Conservation (phyloP, 2,329 filamentous ascomycete species). For the Colletotrichum sp. region DNA sequence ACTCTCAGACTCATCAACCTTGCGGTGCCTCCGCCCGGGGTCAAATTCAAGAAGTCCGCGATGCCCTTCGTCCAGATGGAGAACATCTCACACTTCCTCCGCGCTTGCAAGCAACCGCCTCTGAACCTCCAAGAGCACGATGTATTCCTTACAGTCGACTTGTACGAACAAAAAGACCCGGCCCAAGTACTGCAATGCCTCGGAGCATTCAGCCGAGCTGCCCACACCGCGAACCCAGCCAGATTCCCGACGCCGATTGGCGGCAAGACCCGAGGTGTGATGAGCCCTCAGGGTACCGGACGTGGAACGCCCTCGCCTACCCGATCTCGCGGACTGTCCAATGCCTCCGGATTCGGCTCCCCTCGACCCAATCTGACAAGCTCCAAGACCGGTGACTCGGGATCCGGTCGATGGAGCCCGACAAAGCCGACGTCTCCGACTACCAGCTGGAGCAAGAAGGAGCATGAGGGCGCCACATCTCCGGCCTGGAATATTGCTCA, state of each 20-base stretch:
- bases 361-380: conserved; percentile 45
- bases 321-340: conserved; percentile 55
- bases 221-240: conserved; percentile 74
- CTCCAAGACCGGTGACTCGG: conserved; percentile 58
- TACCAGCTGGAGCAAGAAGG: conserved; percentile 89
- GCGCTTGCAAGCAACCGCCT: conserved; percentile 83
- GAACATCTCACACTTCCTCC: conserved; percentile 96
- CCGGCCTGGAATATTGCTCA: conserved; percentile 99
- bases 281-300: conserved; percentile 73
- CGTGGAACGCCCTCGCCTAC: conserved; percentile 48
- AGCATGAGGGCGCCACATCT: conserved; percentile 78
- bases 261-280: conserved; percentile 60
- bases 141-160: conserved; percentile 94
- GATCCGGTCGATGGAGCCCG: conserved; percentile 64
- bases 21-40: conserved; percentile 74
- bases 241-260: conserved; percentile 81
- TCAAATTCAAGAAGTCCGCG: conserved; percentile 87
- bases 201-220: conserved; percentile 87
- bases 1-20: conserved; percentile 77
- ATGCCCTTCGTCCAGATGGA: conserved; percentile 99
- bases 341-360: conserved; percentile 52
- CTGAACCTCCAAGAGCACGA: conserved; percentile 92
- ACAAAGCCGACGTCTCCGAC: conserved; percentile 66
- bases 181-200: conserved; percentile 95
- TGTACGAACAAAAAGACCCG: conserved; percentile 95